phyloP scores from a whole-genome alignment of 192 early-diverging fungal genomes.

The Rhizophagus clarus region DNA sequence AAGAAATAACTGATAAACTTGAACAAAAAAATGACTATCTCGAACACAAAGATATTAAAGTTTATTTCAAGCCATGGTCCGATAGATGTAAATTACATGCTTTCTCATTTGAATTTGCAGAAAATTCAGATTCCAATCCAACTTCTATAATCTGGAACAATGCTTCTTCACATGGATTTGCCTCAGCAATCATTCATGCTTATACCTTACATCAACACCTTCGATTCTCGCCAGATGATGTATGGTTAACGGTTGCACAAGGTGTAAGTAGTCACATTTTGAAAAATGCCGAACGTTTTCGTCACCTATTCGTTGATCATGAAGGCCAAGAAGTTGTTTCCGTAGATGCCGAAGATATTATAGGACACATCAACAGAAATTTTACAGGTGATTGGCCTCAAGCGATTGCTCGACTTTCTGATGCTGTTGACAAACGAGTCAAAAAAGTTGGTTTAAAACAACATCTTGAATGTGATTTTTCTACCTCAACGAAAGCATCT shows the following conservation, averaged over 20 bases:
- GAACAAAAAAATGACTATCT: neutral
- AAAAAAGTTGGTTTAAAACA: conserved; percentile 14
- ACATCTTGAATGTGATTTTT: neutral
- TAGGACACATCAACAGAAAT: neutral
- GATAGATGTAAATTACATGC: neutral
- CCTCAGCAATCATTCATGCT: conserved; percentile 15
- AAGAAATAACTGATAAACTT: neutral
- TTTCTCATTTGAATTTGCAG: neutral
- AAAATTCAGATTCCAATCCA: conserved; percentile 3
- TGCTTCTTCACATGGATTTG: conserved; percentile 4
- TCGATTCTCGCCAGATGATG: conserved; percentile 21
- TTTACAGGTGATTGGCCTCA: conserved; percentile 19
- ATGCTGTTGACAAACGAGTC: neutral
- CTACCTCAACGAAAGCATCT: neutral
- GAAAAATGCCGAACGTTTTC: conserved; percentile 3
- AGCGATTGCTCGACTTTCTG: neutral
- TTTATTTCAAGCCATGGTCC: neutral
- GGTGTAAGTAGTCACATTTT: conserved; percentile 21
- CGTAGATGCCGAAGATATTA: neutral
- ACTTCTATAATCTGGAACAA: neutral
- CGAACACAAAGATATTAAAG: neutral
- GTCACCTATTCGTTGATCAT: conserved; percentile 21
- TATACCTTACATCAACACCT: conserved; percentile 19
- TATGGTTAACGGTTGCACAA: conserved; percentile 27
- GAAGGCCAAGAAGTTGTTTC: neutral